Base-by-base conservation (phyloP, 352 stramenopile genomes). In the Globisporangium cystogenes region DNA sequence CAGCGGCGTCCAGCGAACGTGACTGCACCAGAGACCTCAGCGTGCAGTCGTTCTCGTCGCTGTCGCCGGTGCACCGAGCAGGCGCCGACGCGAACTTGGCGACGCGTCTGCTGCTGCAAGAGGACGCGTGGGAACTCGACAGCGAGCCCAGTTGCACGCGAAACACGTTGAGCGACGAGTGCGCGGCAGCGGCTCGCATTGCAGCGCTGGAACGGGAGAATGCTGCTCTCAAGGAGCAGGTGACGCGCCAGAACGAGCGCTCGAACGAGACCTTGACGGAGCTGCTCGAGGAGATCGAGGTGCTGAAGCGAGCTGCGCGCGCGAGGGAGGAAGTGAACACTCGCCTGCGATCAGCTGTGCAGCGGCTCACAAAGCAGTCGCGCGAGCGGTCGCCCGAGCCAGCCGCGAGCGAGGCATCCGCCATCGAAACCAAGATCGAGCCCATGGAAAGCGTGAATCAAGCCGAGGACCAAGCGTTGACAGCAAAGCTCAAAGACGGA, bases 151-250 rank as follows among this genome's bases (percentile, higher is more conserved):
- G 29, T 14, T 5, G 18, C 24, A 39, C 35, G 2, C 27, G 46
- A 2, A 29, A 45, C 6, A 48, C 20, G 7, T 48, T 33, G 1
- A 33, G 29, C n/a, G 36, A 33, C 33, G 23, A 52, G 24, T 53
- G 42, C 15, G 10, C 24, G n/a, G 36, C 37, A 31, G 14, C 20
- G 14, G 24, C 46, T 24, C 27, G 46, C 20, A 18, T 48, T 11
- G 33, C 45, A 5, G 56, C 47, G 26, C 36, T 62, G 20, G 56
- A 57, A 42, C 56, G 49, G 8, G 48, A 56, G 35, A 62, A 57
- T 23, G 39, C 31, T 7, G 37, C 21, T 16, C 31, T 60, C 29
- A 53, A 26, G 16, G 36, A 54, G 16, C 54, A 46, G 33, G 16
- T 60, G 18, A 29, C 23, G 21, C 54, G 36, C 3, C 15, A 48